Evolutionary conservation across 108 stramenopile species (phyloP), one percentile per base, ranked within the genome.

Genomic region (Epithemia pelagica): DNA sequence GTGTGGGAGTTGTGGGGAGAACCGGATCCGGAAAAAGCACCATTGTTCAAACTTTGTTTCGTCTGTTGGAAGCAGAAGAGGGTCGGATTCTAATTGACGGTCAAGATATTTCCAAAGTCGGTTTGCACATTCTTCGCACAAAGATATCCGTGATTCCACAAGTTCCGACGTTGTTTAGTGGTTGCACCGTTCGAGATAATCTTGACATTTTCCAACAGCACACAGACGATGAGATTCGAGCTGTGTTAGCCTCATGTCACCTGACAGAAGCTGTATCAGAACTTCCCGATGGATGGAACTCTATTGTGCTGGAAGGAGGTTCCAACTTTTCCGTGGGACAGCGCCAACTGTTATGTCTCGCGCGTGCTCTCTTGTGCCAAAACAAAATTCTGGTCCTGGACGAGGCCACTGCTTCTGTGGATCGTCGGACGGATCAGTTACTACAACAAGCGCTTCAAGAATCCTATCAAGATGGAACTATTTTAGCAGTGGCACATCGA

Each of bases 401-500:
- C 64, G 97, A 98, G 66, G 89, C 95, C 25, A 95, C 93, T 0
- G 95, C 95, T 7, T 88, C 85, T 30, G 86, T 98, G 2, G 97
- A 98, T 70, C 67, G 69, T 22, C 78, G 76, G 7, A 96, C 94
- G 0, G 95, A 96, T 69, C 76, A 81, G 56, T 58, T 90, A 29
- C 67, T 98, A 2, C 95, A 98, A 79, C 82, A 88, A 52, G 87
- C 89, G 10, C 66, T 95, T 59, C 69, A 68, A 3, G 82, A 85
- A 37, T 76, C 75, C 1, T 94, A 96, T 66, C 10, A 61, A 8
- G 77, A 80, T 28, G 85, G 85, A 8, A 97, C 97, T 0, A 84
- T 97, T 2, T 71, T 99, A 24, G 79, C 95, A 10, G 92, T 99
- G 24, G 98, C 98, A 2, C 98, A 99, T 78, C 81, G 96, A 2